Evolutionary conservation across 257 asterid genomes (phyloP), one percentile per base, ranked within the genome.

Genomic region (Solanum rostratum): DNA sequence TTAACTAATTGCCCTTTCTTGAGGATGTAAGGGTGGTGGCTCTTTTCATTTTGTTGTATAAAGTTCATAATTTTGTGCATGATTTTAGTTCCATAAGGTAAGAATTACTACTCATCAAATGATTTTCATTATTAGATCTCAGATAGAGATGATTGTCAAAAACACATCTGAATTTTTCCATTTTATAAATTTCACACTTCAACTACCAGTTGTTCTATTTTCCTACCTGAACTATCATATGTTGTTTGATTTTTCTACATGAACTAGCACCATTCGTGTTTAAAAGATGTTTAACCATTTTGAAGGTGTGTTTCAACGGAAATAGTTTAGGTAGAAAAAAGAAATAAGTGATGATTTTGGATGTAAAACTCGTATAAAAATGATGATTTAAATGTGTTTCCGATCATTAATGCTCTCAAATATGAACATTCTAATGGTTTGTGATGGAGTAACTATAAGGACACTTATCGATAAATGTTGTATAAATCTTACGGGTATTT

Each of bases 271-370:
- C 30, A 57, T 41, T 6, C 9, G 2, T 41, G 9, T 7, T 7
- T 41, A 41, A 41, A 7, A 41, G 2, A 41, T 7, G 9, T 41
- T 41, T 7, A n/a, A 10, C n/a, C 0, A 12, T 1, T 9, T 6
- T n/a, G 10, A 7, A 9, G 49, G 49, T 45, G 65, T n/a, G 0
- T n/a, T 59, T 10, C 8, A 59, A 9, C 10, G 0, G 8, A n/a
- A 14, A n/a, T n/a, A 57, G 3, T 57, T 57, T 27, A n/a, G 0
- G 0, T 22, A 22, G 9, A 1, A 60, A 24, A 60, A 24, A 0
- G 4, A 1, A 24, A 60, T 2, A 60, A 22, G 0, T 1, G 4
- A 60, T 22, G 22, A 33, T 60, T 60, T 1, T 11, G 0, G 3
- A 22, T 22, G 12, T 60, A 1, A 60, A 60, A 22, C 1, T n/a